Conservation (phyloP, 495 filamentous ascomycete species). For the Tuber magnatum region DNA sequence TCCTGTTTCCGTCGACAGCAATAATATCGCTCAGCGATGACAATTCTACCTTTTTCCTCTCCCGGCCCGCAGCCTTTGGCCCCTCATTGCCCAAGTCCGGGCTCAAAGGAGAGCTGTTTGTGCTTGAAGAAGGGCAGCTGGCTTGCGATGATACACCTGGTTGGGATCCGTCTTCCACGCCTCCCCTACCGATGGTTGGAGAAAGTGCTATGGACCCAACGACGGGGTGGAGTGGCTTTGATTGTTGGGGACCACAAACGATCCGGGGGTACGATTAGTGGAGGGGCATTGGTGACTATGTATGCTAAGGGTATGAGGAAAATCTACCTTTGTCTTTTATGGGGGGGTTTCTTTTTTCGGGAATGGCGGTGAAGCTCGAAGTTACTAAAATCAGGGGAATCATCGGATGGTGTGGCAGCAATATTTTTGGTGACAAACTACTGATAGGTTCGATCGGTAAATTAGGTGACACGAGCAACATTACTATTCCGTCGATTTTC, state of each 20-base stretch:
- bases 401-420: neutral
- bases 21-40: conserved; percentile 95
- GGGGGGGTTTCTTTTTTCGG: conserved; percentile 3
- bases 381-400: neutral
- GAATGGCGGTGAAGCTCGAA: neutral
- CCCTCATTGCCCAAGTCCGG: conserved; percentile 63
- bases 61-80: conserved; percentile 88
- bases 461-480: conserved; percentile 79
- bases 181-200: conserved; percentile 50
- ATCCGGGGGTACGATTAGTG: conserved; percentile 53
- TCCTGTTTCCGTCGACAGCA: conserved; percentile 87
- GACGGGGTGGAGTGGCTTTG: conserved; percentile 76
- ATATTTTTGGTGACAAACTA: conserved; percentile 7
- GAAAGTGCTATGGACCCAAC: conserved; percentile 93
- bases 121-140: conserved; percentile 67
- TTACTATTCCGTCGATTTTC: conserved; percentile 89
- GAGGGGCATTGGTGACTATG: conserved; percentile 73
- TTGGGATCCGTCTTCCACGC: conserved; percentile 52
- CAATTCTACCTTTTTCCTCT: conserved; percentile 92
- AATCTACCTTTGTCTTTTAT: conserved; percentile 18
- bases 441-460: conserved; percentile 4
- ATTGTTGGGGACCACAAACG: conserved; percentile 91
- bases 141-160: conserved; percentile 96
- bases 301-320: conserved; percentile 55
- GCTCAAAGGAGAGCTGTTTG: conserved; percentile 37